Base-by-base conservation (phyloP, 192 early-diverging fungal genomes). In the Coemansia sp. region DNA sequence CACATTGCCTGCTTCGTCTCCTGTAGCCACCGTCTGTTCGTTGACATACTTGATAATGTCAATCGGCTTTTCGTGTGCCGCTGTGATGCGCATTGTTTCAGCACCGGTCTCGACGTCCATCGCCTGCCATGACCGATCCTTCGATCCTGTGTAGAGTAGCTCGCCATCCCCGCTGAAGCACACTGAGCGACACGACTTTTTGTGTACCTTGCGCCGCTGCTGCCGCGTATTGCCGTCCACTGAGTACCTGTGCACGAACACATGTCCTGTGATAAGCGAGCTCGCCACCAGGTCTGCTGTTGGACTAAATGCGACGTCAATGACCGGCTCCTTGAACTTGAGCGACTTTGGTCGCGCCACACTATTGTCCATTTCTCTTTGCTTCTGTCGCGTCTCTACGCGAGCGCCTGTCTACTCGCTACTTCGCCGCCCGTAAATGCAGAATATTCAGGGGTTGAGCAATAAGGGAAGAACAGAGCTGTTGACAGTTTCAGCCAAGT, bases 1-100 rank as follows among this genome's bases (percentile, higher is more conserved):
- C 18, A 99, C 89, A 30, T 83, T 73, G 18, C 97, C 97, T 0
- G 71, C 81, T 73, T 99, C 97, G 65, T 98, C 97, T 14, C 95
- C 97, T 1, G 97, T 93, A 0, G 93, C 94, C 7, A 99, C 50
- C 12, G 92, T 82, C 57, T 85, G 82, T 58, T 93, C 88, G 66
- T 86, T 87, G 49, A 99, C 63, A 12, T 84, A 64, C 9, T 82
- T 76, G 28, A 99, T 66, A 12, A 85, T 47, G 72, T 98, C 96
- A 47, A 98, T 76, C 9, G 96, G 86, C 60, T 76, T 76, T 3
- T 87, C 88, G 71, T 99, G 97, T 2, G 97, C 96, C 6, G 85
- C 86, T 3, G 83, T 72, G 24, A 94, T 87, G 63, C 86, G 87
- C 55, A 87, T 65, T 14, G 85, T 74, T 18, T 92, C 78, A 58